Percentiles rank a stretch among this genome's conserved stretches.
These are phyloP conservation scores for Penicillium sp. DNA, from an alignment of 2,329 filamentous ascomycete species.

Conservation along the genomic window DNA sequence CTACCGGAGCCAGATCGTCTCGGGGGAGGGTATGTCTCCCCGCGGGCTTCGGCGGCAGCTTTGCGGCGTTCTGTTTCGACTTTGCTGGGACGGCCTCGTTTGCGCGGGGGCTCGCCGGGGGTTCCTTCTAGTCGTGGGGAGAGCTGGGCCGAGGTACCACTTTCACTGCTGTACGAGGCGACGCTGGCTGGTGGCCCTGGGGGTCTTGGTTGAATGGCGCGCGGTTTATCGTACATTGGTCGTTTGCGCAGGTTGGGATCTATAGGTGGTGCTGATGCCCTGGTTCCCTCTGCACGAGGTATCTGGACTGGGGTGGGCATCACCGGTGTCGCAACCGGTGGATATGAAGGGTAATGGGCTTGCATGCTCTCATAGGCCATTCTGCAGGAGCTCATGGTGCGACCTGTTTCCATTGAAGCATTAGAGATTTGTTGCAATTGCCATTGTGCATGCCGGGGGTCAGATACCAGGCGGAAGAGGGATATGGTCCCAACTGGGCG, in stretches of 20 bases:
- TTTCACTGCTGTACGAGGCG: conserved; percentile 36
- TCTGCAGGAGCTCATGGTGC: conserved; percentile 42
- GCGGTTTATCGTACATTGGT: conserved; percentile 35
- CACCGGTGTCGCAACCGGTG: not conserved
- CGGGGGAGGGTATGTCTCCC: conserved; percentile 40
- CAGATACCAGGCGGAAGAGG: conserved; percentile 45
- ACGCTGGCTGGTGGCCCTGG: conserved; percentile 34
- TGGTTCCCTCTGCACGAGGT: conserved; percentile 24
- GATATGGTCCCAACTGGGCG: conserved; percentile 42
- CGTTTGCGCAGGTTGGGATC: conserved; percentile 35
- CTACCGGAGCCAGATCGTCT: conserved; percentile 28
- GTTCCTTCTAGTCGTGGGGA: conserved; percentile 34
- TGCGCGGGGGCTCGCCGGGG: conserved; percentile 38
- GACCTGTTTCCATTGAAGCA: conserved; percentile 27
- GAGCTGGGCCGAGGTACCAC: conserved; percentile 33
- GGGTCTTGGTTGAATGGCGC: conserved; percentile 44
- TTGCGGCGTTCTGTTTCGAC: conserved; percentile 42
- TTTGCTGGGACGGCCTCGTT: conserved; percentile 47
- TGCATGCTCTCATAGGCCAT: conserved; percentile 37
- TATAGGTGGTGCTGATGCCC: conserved; percentile 20
- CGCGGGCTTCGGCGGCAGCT: conserved; percentile 38
- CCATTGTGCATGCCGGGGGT: not conserved
- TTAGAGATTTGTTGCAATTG: not conserved
- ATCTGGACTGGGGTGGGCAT: conserved; percentile 12
- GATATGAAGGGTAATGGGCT: conserved; percentile 12